Conservation (phyloP, 306 rosid genomes). For the Rubus idaeus region DNA sequence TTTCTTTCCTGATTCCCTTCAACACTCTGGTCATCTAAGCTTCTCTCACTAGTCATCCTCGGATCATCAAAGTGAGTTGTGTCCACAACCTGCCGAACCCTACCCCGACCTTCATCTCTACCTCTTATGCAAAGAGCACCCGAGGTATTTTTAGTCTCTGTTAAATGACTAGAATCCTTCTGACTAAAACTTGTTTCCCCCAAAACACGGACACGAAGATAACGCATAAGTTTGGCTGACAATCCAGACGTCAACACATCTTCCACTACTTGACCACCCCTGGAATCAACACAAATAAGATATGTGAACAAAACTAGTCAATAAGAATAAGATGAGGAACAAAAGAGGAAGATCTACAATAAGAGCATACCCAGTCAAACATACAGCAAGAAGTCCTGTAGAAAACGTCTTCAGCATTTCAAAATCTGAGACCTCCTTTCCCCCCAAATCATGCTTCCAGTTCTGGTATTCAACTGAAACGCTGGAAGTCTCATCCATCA, state of each 20-base stretch:
- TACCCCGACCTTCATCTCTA: constrained; percentile 78
- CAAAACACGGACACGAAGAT: constrained; percentile 78
- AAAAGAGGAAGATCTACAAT: constrained; percentile 5
- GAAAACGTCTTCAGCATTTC: constrained; percentile 92
- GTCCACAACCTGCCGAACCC: constrained; percentile 74
- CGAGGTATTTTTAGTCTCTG: constrained; percentile 61
- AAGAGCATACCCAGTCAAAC: constrained; percentile 64
- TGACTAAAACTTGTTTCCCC: constrained; percentile 80
- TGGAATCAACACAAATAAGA: constrained; percentile 31
- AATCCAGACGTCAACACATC: constrained; percentile 90
- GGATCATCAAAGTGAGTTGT: constrained; percentile 68
- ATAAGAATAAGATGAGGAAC: constrained; percentile 1
- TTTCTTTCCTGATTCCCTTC: constrained; percentile 64
- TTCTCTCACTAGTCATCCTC: constrained; percentile 58
- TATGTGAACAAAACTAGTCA: constrained; percentile 18
- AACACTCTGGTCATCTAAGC: constrained; percentile 58
- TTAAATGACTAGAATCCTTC: constrained; percentile 62
- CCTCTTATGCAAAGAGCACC: constrained; percentile 44
- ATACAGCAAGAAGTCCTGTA: constrained; percentile 87
- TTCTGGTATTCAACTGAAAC: constrained; percentile 51
- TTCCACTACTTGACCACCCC: constrained; percentile 81
- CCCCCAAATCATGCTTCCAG: constrained; percentile 49
- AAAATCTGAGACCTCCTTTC: constrained; percentile 65
- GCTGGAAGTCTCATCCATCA: constrained; percentile 62
- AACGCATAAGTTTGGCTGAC: constrained; percentile 95